These are phyloP conservation scores for Entamoeba histolytica DNA, from an alignment of 208 protist genomes.

Conservation along the genomic window DNA sequence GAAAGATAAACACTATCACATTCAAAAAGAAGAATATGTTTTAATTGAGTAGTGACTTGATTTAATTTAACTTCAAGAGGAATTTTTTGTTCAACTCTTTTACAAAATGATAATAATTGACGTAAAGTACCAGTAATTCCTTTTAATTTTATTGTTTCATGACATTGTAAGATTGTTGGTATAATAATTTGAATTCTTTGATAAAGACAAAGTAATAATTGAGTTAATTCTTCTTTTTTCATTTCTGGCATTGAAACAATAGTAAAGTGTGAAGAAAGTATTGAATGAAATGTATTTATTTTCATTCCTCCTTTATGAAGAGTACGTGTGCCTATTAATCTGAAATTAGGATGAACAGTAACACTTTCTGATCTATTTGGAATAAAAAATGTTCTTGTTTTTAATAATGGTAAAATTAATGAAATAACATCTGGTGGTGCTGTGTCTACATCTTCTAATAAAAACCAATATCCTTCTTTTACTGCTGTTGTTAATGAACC, in stretches of 20 bases:
- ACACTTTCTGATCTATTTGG: not conserved
- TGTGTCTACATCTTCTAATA: not conserved
- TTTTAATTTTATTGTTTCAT: not conserved
- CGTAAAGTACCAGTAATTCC: not conserved
- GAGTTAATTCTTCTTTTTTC: not conserved
- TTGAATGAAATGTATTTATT: too few relatives aligned
- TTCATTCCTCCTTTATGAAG: not conserved
- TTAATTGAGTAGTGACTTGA: not conserved
- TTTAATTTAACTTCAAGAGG: not conserved
- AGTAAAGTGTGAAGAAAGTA: not conserved
- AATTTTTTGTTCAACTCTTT: not conserved
- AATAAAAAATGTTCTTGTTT: not conserved
- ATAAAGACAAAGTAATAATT: not conserved
- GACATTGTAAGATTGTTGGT: not conserved
- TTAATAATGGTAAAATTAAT: not conserved
- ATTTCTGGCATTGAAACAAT: not conserved
- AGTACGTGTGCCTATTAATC: not conserved
- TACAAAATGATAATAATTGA: not conserved
- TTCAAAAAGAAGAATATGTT: not conserved
- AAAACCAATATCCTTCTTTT: not conserved
- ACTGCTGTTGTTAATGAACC: not conserved
- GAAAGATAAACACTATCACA: not conserved
- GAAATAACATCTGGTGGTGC: not conserved
- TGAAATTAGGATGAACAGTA: not conserved
- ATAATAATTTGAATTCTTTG: not conserved